Evolutionary conservation across 495 filamentous ascomycete genomes (phyloP).

Genomic region (Hyaloscypha variabilis): DNA sequence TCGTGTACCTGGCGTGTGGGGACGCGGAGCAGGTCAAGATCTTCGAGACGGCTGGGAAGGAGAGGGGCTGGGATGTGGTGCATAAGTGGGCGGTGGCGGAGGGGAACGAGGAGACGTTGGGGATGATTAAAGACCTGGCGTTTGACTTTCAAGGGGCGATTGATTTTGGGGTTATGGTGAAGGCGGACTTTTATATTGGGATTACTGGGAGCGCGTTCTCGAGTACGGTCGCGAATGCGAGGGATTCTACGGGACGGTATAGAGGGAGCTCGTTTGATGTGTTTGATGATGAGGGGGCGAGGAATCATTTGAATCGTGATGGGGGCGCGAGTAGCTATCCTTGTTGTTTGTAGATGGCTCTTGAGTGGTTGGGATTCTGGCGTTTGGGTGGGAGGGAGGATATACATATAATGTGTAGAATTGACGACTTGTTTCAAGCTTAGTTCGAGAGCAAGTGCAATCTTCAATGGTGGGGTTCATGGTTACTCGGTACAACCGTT

Average conservation of each 20-base stretch:
- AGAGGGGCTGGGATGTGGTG: constrained; percentile 32
- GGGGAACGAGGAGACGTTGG: constrained; percentile 10
- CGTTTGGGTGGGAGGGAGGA: not conserved
- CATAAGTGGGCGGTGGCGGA: constrained; percentile 29
- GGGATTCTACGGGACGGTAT: constrained; percentile 32
- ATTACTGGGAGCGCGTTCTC: constrained; percentile 33
- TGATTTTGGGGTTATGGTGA: constrained; percentile 31
- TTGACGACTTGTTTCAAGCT: no score
- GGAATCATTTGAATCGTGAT: constrained; percentile 31
- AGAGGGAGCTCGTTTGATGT: constrained; percentile 25
- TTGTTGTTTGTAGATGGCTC: constrained; percentile 27
- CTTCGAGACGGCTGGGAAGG: constrained; percentile 25
- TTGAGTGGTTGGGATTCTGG: not conserved
- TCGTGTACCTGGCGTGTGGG: constrained; percentile 33
- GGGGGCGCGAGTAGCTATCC: constrained; percentile 24
- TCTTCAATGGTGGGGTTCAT: no score
- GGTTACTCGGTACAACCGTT: no score
- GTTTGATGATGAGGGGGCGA: constrained; percentile 29
- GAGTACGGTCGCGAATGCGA: constrained; percentile 29
- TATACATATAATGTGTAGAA: no score
- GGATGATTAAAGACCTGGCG: constrained; percentile 24
- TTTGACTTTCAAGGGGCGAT: constrained; percentile 35
- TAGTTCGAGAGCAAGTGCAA: no score
- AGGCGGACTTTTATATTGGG: constrained; percentile 29
- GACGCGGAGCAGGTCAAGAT: constrained; percentile 28